Base-by-base conservation (phyloP, 352 stramenopile species). In the Globisporangium spinosum region DNA sequence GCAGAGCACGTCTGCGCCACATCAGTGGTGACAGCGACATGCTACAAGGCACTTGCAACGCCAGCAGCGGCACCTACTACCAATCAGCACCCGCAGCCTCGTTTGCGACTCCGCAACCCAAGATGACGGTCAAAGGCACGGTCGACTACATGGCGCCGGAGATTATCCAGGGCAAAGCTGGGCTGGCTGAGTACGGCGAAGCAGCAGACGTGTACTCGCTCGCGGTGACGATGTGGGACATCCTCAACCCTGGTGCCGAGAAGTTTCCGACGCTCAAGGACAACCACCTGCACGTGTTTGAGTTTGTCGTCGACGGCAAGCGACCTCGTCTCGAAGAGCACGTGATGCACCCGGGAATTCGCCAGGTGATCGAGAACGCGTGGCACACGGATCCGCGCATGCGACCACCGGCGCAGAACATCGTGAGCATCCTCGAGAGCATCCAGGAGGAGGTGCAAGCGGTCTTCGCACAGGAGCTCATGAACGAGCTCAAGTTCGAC, bases 131-230 rank as follows among this genome's bases (percentile, higher is more conserved):
- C 34, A 67, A 73, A 12, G 75, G 74, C 27, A 81, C 71, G 1
- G 65, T 79, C 12, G 69, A 81, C 27, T 87, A 86, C 70, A 83
- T 89, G 82, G 82, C 82, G 9, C 82, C 82, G 0, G 82, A 90
- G 49, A 63, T 90, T 3, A 83, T 90, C 59, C 70, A 73, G 29
- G 77, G 71, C 60, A 38, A 58, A 23, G 67, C 60, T 6, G 72
- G 71, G 1, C 55, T 67, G 15, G 67, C 70, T 3, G 55, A 55
- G 27, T 89, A 87, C 58, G 70, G 62, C 54, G 77, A 89, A 53
- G 70, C 71, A 1, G 76, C 78, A 12, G 80, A 89, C 49, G 66
- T 89, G 12, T 89, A 82, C 67, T 69, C 75, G 13, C 67, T 89
- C 23, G 80, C 64, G 25, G 75, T 87, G 35, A 86, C 79, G 25